Base-by-base conservation (phyloP, 345 rosid genomes). In the Chamaenerion angustifolium region DNA sequence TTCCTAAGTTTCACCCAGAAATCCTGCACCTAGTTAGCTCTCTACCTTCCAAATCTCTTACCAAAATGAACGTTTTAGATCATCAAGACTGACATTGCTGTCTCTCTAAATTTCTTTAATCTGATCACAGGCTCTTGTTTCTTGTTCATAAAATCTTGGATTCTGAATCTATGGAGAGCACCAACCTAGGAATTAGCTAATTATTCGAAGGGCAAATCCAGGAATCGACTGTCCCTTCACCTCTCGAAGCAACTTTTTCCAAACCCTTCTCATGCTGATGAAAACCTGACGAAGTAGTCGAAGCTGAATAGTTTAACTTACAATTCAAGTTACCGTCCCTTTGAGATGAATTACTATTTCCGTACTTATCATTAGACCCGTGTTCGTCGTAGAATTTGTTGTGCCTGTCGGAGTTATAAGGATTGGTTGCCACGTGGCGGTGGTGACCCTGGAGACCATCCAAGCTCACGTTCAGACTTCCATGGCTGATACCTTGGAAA, bases 151-250 rank as follows among this genome's bases (percentile, higher is more conserved):
- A 21, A 21, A n/a, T n/a, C n/a, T n/a, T n/a, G n/a, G n/a, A n/a
- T n/a, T n/a, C n/a, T n/a, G n/a, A n/a, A n/a, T n/a, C n/a, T n/a
- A n/a, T n/a, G n/a, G n/a, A n/a, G n/a, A n/a, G n/a, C n/a, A n/a
- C n/a, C n/a, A 21, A 21, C 0, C 1, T 4, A 21, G 25, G 4
- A 21, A 11, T 12, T 44, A 48, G 16, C 56, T 70, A 79, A 51
- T n/a, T n/a, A n/a, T 79, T 80, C 42, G 81, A 63, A 52, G 80
- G 90, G 69, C 72, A 76, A 64, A 72, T 75, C 94, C 96, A 87
- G 1, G 86, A 69, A 68, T 83, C 94, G 49, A 79, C 76, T 4
- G 77, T 61, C 56, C 73, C 73, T 52, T 72, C 71, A 14, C 70
- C 80, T 65, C 71, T 67, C 46, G 56, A 62, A 17, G 68, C 68